Evolutionary conservation across 192 early-diverging fungal genomes (phyloP), one percentile per base, ranked within the genome.

Genomic region (Entomortierella parvispora): DNA sequence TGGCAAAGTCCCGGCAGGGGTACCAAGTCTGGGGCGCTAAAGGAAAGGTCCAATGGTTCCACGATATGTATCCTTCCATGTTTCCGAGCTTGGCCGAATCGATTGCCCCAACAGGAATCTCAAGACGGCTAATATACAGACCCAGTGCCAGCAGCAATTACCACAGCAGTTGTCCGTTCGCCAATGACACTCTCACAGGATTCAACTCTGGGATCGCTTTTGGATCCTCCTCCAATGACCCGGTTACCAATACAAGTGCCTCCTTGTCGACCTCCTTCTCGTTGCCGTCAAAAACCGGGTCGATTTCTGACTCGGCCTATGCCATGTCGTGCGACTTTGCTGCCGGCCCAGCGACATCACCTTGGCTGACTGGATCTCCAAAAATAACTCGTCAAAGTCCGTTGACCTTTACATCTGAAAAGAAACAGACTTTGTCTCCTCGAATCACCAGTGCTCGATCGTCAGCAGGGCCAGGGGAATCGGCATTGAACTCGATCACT

Each of bases 21-120:
- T 77, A 77, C 54, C 65, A 77, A 17, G 46, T 26, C 12, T 77
- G 74, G 74, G 74, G 74, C 9, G 74, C 74, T 15, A 68, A 64
- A 26, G 74, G 74, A 6, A 77, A 77, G 25, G 60, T 64, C n/a
- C 65, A 59, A 9, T 68, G 59, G 74, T 52, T 68, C 51, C 48
- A 68, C 34, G 29, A 40, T 29, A 77, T 65, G 0, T 77, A 68
- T 29, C 65, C 74, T 6, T 45, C 62, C 1, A 28, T 77, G 40
- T 68, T 77, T 28, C 65, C 65, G 6, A 11, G 37, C 2, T n/a
- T 32, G 8, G 26, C 45, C 0, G 74, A 77, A 15, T 20, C 9
- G 7, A 55, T 42, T 9, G 64, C 65, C 0, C 48, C 62, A 15
- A 37, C 60, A 5, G 50, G 60, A 10, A 5, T 47, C 7, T 57